These are phyloP conservation scores for Acidomyces sp. DNA, from an alignment of 495 filamentous ascomycete species.

Conservation along the genomic window DNA sequence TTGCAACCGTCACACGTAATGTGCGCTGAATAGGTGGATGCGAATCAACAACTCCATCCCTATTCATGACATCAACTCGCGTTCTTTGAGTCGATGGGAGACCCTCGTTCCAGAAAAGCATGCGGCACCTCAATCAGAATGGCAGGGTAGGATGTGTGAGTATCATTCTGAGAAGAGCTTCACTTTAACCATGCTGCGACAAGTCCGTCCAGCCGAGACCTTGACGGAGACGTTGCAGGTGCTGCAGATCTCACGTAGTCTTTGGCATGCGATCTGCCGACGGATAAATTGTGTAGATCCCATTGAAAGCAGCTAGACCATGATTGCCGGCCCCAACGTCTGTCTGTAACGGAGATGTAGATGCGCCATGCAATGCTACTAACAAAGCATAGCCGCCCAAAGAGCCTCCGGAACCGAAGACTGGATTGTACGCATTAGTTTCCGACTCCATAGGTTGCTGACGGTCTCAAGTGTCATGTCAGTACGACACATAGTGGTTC, in stretches of 20 bases:
- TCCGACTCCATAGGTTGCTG: constrained; percentile 56
- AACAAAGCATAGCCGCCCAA: constrained; percentile 46
- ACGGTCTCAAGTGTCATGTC: constrained; percentile 16
- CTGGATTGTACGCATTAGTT: constrained; percentile 50
- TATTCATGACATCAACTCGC: constrained; percentile 49
- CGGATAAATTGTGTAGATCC: constrained; percentile 12
- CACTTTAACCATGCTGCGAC: constrained; percentile 40
- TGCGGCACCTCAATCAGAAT: constrained; percentile 6
- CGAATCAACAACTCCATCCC: constrained; percentile 53
- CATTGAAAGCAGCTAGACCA: constrained; percentile 20
- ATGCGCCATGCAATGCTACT: constrained; percentile 32
- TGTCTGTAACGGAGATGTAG: constrained; percentile 15
- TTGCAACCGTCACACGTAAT: constrained; percentile 40
- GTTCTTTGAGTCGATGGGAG: background rate
- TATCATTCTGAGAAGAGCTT: constrained; percentile 44
- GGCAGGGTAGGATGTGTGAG: constrained; percentile 11
- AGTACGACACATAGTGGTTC: constrained; percentile 43
- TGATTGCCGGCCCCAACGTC: constrained; percentile 26
- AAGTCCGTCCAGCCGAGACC: constrained; percentile 44
- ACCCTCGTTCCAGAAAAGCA: constrained; percentile 18
- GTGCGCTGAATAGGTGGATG: constrained; percentile 57
- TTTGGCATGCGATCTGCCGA: constrained; percentile 5
- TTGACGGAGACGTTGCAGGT: constrained; percentile 27
- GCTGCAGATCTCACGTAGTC: background rate
- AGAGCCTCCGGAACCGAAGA: constrained; percentile 48